Evolutionary conservation across 2,329 filamentous ascomycete genomes (phyloP), one percentile per base, ranked within the genome.

Genomic region (Penicillium sp.): DNA sequence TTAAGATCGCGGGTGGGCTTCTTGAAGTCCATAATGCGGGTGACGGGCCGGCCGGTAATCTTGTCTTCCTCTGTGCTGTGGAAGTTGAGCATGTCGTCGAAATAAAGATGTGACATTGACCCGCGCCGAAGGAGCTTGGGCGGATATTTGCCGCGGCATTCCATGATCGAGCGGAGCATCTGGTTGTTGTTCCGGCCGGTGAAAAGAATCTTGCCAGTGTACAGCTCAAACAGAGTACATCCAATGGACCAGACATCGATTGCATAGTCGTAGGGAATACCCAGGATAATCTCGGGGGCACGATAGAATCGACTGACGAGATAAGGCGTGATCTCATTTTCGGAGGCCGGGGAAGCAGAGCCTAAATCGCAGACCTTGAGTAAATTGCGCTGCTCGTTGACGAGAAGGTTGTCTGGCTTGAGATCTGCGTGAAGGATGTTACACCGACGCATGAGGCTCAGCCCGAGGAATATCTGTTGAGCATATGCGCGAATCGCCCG

Each of bases 191-290:
- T 93, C 50, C 87, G 81, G 43, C 93, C 93, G 1, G 88, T 89
- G 64, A 98, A 98, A 20, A 98, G 75, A 42, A 98, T 97, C 65
- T 96, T 95, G 59, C 93, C 93, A 0, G 93, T 97, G 71, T 94
- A 97, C 27, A 98, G 75, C 69, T 98, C 93, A 65, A 94, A 98
- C 19, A 97, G 75, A 0, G 93, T 98, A 69, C 93, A 98, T 25
- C 93, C 94, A 51, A 97, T 88, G 6, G 91, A 94, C 93, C 93
- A 98, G 75, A 95, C 87, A 65, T 98, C 93, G 51, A 97, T 87
- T 6, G 86, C 84, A 62, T 91, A 94, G 62, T 95, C 89, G 64
- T 94, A 95, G 7, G 86, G 85, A 73, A 96, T 90, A n/a, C 93
- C 93, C 3, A 98, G 77, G 47, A 98, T 95, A 60, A 98, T 88